Base-by-base conservation (phyloP, 345 rosid genomes). In the Reutealis trisperma region DNA sequence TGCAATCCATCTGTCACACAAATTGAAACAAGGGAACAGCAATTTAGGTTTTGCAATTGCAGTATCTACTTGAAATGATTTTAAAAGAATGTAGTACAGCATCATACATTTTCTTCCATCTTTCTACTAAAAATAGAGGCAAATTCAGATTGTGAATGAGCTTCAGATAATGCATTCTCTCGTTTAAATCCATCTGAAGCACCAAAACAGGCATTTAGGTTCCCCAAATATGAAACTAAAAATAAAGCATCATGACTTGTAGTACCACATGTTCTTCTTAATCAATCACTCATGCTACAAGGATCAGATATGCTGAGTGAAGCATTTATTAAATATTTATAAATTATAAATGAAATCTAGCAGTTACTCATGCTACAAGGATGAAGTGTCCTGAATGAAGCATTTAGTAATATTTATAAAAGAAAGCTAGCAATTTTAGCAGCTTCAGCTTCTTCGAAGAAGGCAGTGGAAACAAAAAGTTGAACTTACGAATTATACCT, bases 41-140 rank as follows among this genome's bases (percentile, higher is more conserved):
- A 75, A 63, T 42, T 55, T 13, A 32, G 37, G 64, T 30, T 63
- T 21, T 69, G 44, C n/a, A 24, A 25, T 32, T 37, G 41, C 18
- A 62, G 34, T 52, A 65, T 44, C 34, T 41, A 54, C 59, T 55
- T 18, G 19, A 70, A 45, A 62, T 69, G 67, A 75, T 54, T 15
- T 59, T 32, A 19, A 25, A 73, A 80, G 61, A 37, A 74, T 37
- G 58, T 19, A 51, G 72, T 21, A 71, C 75, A 69, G 68, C 75
- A 76, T 74, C 86, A 77, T 89, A 91, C 98, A 72, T 87, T 82
- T n/a, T 81, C 85, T 63, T 86, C 91, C 66, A 89, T 78, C 83
- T 69, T 85, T 72, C 73, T 83, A 74, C 75, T 52, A 73, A 91
- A 87, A 71, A 62, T 18, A 58, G 79, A 25, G 69, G 84, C 73